Evolutionary conservation across 768 basidiomycete genomes (phyloP), one percentile per base, ranked within the genome.

Genomic region (Hygrophoropsis aurantiaca): DNA sequence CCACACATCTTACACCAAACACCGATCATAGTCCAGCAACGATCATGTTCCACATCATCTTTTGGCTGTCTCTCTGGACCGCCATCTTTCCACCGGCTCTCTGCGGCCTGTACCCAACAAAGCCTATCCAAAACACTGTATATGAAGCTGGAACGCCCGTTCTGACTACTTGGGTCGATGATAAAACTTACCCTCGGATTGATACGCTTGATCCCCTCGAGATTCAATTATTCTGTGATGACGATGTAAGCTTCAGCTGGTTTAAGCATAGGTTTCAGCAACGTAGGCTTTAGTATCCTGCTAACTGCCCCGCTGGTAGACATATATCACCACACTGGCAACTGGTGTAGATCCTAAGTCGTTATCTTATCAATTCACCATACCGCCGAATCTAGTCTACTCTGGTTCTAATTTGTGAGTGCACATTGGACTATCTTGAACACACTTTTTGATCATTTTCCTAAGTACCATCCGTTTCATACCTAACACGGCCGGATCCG

Each of bases 111-210:
- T 82, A 78, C 49, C 75, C 79, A 1, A 82, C 77, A 0, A 58
- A 69, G 13, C 83, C 82, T 3, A 50, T 74, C 13, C 63, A 74
- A 25, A 64, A 58, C 16, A 78, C 80, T 0, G 67, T 72, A 3
- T 74, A 74, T 50, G 56, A 58, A 24, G 69, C 76, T 27, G 81
- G 79, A 8, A 61, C 70, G 34, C 62, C 68, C 4, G 68, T 68
- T 19, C 33, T 57, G 8, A 57, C 82, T 3, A 71, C 59, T 3
- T 86, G 84, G 84, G 61, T 58, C 30, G 81, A 85, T 33, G 75
- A 80, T 36, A 58, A 62, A 5, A 58, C 37, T 1, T 51, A 52
- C 7, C 82, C 84, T 0, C 54, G 56, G 18, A 49, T 84, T 5
- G 44, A 46, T 25, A 58, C 72, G 11, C 73, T 80, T 63, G 73